Percentiles rank a stretch among this genome's conserved stretches.
phyloP scores from a whole-genome alignment of 345 rosid genomes.

The Stellera chamaejasme region DNA sequence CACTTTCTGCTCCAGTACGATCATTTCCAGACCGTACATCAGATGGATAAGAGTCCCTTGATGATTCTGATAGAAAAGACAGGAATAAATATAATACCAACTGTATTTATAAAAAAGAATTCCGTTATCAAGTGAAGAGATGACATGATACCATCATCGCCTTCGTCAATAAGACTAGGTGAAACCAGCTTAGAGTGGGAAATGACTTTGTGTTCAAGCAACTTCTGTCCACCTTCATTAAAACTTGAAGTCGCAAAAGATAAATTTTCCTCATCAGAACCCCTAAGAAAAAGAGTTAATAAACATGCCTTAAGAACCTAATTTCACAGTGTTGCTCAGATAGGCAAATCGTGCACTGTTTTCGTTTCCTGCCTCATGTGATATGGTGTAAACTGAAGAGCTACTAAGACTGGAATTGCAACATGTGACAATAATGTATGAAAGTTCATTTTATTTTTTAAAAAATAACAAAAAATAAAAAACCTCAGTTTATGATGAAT shows the following conservation, averaged over 20 bases:
- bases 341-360: too few relatives aligned
- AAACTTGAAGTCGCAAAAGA: slow-evolving; percentile 20
- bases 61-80: slow-evolving; percentile 31
- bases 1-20: slow-evolving; percentile 19
- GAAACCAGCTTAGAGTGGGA: slow-evolving; percentile 31
- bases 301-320: slow-evolving; percentile 2
- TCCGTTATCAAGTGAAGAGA: background rate
- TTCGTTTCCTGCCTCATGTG: too few relatives aligned
- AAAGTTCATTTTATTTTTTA: too few relatives aligned
- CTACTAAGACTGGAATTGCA: too few relatives aligned
- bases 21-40: slow-evolving; percentile 24
- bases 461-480: too few relatives aligned
- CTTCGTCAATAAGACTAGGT: slow-evolving; percentile 23
- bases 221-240: slow-evolving; percentile 27
- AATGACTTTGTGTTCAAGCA: slow-evolving; percentile 23
- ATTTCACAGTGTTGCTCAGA: background rate
- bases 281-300: slow-evolving; percentile 21
- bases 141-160: slow-evolving; percentile 32
- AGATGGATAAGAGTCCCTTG: slow-evolving; percentile 35
- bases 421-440: too few relatives aligned
- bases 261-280: slow-evolving; percentile 19
- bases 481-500: too few relatives aligned
- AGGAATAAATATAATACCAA: slow-evolving; percentile 10
- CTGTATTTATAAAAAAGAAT: background rate
- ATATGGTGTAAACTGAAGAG: too few relatives aligned